phyloP scores from a whole-genome alignment of 768 basidiomycete genomes.

The Trametes cubensis region DNA sequence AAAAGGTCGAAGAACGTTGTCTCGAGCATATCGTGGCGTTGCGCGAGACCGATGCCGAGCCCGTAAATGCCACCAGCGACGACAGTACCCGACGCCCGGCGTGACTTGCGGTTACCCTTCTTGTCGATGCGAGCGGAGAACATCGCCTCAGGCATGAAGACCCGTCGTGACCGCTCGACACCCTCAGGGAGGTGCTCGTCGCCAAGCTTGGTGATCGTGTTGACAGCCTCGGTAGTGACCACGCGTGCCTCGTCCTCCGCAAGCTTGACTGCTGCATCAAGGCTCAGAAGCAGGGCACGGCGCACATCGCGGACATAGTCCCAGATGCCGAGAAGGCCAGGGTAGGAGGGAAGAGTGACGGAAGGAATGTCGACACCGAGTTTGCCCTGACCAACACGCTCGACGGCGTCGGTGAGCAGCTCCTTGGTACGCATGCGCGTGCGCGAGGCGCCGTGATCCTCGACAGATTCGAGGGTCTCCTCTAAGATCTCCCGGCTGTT shows the following conservation, averaged over 20 bases:
- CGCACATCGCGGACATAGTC: conserved; percentile 85
- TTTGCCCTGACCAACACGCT: conserved; percentile 75
- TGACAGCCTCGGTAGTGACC: conserved; percentile 65
- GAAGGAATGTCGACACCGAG: conserved; percentile 54
- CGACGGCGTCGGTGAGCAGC: conserved; percentile 68
- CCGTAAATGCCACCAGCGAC: conserved; percentile 80
- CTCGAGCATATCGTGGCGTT: conserved; percentile 76
- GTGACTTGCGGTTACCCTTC: conserved; percentile 40
- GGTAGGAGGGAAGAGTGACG: conserved; percentile 73
- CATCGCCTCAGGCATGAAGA: conserved; percentile 99
- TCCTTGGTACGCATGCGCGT: conserved; percentile 58
- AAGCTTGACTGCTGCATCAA: conserved; percentile 77
- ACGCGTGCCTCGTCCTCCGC: conserved; percentile 84
- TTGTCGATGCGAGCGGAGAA: conserved; percentile 60
- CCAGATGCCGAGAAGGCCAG: conserved; percentile 81
- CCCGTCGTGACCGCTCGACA: conserved; percentile 77
- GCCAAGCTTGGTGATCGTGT: conserved; percentile 66
- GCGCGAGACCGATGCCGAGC: conserved; percentile 80
- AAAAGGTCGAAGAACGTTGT: conserved; percentile 83
- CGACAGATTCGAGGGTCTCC: conserved; percentile 73
- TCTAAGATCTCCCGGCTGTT: conserved; percentile 73
- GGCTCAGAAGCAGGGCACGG: conserved; percentile 69
- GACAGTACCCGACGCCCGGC: conserved; percentile 47
- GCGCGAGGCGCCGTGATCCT: conserved; percentile 68
- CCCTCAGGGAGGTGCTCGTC: conserved; percentile 78